Base-by-base conservation (phyloP, 179 eudicot genomes). In the Sideroxylon spinosum region DNA sequence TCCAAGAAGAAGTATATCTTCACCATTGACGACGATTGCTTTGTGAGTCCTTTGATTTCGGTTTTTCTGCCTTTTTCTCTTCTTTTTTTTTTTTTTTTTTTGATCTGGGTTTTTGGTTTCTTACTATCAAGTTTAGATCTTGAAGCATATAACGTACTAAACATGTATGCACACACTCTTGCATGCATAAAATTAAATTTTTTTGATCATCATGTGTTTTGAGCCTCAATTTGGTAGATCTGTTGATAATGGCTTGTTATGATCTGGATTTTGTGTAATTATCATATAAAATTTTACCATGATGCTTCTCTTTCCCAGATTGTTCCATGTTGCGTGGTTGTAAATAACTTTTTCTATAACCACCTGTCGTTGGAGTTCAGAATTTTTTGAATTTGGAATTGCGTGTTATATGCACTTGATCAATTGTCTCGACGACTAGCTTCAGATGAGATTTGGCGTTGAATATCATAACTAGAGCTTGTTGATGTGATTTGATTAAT, bases 11-110 rank as follows among this genome's bases (percentile, higher is more conserved):
- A 82, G 85, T 85, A 85, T 57, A 85, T 85, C 68, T 85, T 59
- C 84, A 85, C 87, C 68, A 82, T 85, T 68, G 87, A 85, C 75
- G 87, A 85, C 25, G 87, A 85, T 71, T 85, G 87, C 79, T 85
- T 80, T 68, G 83, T 80, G 46, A 82, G 87, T 52, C 23, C 52
- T 62, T 29, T 61, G 9, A 16, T 56, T 56, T 73, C 10, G 12
- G 59, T 26, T 14, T 28, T 57, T 73, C 44, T 37, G 0, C 44
- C 37, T 16, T 67, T 16, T 6, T 67, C 49, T 29, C n/a, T 22
- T 25, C 48, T 22, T 72, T 22, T 4, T 10, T 16, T 8, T n/a
- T n/a, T n/a, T n/a, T n/a, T 52, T 32, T 20, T n/a, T 23, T 60
- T 6, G 17, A 4, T 65, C n/a, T 65, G 69, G 8, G 10, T 26